Evolutionary conservation across 1,284 basidiomycete genomes (phyloP), one percentile per base, ranked within the genome.

Genomic region (Microbotryum lychnidis-dioicae): DNA sequence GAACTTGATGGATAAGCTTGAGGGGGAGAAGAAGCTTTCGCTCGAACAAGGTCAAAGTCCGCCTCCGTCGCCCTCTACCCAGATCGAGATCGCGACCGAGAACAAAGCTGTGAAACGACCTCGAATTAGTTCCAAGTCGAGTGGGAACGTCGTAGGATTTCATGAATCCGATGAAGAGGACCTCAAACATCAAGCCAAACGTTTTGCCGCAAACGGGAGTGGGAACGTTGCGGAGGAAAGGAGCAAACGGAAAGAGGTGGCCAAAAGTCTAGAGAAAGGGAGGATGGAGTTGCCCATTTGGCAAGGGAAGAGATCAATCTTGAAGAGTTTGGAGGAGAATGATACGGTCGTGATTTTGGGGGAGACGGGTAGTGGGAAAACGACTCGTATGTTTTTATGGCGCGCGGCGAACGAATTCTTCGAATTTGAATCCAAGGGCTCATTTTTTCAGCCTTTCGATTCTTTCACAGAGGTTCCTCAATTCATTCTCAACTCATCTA

Each of bases 311-410:
- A 82, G 86, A 31, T 83, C 84, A 46, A 82, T 96, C 33, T 76
- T 92, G 33, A 79, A 84, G 58, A 84, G 86, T 72, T 85, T 94
- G 56, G 76, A 80, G 50, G 78, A 82, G 51, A 84, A 94, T 75
- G 89, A 96, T 74, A 91, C 96, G 4, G 87, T 89, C 1, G 85
- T 98, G 56, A 81, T 98, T 27, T 80, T 98, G 20, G 94, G 93
- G 57, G 94, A 98, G 77, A 98, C 94, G 0, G 96, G 94, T 45
- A 96, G 91, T 29, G 94, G 94, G 65, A 98, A 98, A 79, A 97
- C 94, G 0, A 98, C 94, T 53, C 93, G 89, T 90, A 76, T 69
- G 86, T 80, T 29, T 29, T 18, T 25, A 25, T 45, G 21, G 25
- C 4, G 37, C n/a, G 12, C 23, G 21, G 7, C 5, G 52, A 25